These are phyloP conservation scores for Lolium multiflorum DNA, from an alignment of 176 grass and related monocot species.

Conservation along the genomic window DNA sequence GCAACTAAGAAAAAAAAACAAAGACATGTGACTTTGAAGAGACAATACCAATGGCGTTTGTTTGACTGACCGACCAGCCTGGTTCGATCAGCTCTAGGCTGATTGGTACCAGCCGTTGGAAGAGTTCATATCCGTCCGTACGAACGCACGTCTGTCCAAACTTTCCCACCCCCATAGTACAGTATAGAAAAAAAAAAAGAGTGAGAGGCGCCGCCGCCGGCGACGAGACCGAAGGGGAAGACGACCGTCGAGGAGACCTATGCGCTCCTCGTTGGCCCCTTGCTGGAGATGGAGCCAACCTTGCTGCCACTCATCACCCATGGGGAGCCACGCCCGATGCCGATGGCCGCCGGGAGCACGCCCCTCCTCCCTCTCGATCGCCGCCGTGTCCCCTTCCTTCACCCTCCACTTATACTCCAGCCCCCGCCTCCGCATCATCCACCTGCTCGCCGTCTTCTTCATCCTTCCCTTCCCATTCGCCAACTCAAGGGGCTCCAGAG, in stretches of 20 bases:
- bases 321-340: conserved; percentile 27
- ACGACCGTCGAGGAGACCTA: conserved; percentile 40
- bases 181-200: too few species aligned
- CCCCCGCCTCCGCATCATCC: neutral
- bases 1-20: too few species aligned
- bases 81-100: too few species aligned
- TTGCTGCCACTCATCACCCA: neutral
- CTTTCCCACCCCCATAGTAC: too few species aligned
- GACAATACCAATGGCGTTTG: too few species aligned
- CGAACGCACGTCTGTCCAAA: too few species aligned
- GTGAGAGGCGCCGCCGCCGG: neutral
- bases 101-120: too few species aligned
- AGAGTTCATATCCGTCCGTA: too few species aligned
- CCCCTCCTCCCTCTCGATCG: conserved; percentile 20
- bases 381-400: conserved; percentile 11
- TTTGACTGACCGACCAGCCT: too few species aligned
- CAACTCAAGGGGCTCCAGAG: neutral
- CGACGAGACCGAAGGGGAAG: conserved; percentile 1
- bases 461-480: neutral
- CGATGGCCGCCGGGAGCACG: conserved; percentile 40
- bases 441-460: neutral
- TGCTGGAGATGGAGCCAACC: conserved; percentile 22
- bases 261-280: conserved; percentile 21
- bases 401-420: conserved; percentile 33
- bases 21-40: too few species aligned